phyloP scores from a whole-genome alignment of 352 stramenopile species.

The Saprolegnia diclina region DNA sequence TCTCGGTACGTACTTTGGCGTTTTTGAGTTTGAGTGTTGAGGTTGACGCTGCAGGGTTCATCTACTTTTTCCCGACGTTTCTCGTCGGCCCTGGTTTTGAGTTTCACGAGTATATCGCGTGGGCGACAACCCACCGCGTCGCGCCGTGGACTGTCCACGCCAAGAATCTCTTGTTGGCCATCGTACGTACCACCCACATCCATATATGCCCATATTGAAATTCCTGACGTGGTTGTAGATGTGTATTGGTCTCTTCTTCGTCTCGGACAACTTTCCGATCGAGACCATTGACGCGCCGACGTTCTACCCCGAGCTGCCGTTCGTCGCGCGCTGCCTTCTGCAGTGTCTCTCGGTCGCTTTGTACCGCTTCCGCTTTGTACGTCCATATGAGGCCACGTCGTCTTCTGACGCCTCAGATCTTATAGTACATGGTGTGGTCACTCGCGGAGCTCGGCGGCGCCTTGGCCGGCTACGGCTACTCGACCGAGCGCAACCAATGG shows the following conservation, averaged over 20 bases:
- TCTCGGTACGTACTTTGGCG: conserved; percentile 41
- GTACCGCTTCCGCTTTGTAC: conserved; percentile 80
- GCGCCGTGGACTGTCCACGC: conserved; percentile 59
- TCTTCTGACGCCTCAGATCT: too few species aligned
- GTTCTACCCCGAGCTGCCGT: conserved; percentile 57
- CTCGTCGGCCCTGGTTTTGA: conserved; percentile 75
- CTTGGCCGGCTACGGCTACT: conserved; percentile 40
- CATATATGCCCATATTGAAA: not conserved
- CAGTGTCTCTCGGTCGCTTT: conserved; percentile 75
- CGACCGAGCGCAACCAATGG: conserved; percentile 10
- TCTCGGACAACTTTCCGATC: conserved; percentile 70
- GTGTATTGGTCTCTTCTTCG: conserved; percentile 28
- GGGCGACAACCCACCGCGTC: conserved; percentile 65
- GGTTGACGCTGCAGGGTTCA: conserved; percentile 46
- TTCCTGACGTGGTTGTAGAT: conserved; percentile 2
- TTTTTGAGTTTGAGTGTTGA: not conserved
- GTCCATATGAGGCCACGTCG: conserved; percentile 22
- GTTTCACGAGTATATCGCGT: conserved; percentile 80
- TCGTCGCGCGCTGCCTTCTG: conserved; percentile 52
- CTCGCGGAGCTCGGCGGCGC: conserved; percentile 67
- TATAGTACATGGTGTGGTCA: conserved; percentile 84
- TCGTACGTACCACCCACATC: conserved; percentile 35
- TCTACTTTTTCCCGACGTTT: conserved; percentile 87
- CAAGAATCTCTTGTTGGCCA: conserved; percentile 65
- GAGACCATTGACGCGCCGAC: conserved; percentile 70